phyloP scores from a whole-genome alignment of 306 rosid species.

The Prunus mira region DNA sequence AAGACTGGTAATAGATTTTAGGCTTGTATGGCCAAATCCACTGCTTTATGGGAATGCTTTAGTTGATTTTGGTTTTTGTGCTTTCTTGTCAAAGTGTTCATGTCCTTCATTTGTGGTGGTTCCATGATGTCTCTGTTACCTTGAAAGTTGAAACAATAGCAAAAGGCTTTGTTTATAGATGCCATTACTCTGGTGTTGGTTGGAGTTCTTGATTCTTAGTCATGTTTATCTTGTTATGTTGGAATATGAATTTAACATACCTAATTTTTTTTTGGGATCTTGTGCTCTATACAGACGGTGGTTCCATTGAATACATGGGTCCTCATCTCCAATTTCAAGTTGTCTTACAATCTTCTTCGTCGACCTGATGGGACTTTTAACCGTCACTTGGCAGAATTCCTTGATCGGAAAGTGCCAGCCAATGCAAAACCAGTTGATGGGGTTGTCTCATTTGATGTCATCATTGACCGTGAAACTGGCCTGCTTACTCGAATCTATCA shows the following conservation, averaged over 20 bases:
- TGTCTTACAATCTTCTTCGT: constrained; percentile 94
- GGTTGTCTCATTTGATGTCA: constrained; percentile 82
- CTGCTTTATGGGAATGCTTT: background rate
- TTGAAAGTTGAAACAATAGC: background rate
- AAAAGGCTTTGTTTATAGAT: background rate
- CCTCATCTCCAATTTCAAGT: constrained; percentile 89
- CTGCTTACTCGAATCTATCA: constrained; percentile 71
- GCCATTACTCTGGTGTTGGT: background rate
- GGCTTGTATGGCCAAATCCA: background rate
- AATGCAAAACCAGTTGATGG: constrained; percentile 73
- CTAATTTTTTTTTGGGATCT: background rate
- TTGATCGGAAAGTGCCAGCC: constrained; percentile 78
- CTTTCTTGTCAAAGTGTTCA: background rate
- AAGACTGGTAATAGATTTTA: background rate
- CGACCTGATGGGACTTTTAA: constrained; percentile 97
- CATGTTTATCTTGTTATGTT: background rate
- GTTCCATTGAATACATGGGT: constrained; percentile 99
- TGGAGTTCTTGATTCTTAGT: background rate
- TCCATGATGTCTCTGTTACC: background rate
- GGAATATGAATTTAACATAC: background rate
- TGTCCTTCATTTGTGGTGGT: background rate
- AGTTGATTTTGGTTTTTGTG: background rate
- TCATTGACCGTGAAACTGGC: constrained; percentile 62
- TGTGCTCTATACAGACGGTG: constrained; percentile 58
- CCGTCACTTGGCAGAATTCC: constrained; percentile 92